Evolutionary conservation across 2,329 filamentous ascomycete genomes (phyloP).

Genomic region (Alternaria ethzedia): DNA sequence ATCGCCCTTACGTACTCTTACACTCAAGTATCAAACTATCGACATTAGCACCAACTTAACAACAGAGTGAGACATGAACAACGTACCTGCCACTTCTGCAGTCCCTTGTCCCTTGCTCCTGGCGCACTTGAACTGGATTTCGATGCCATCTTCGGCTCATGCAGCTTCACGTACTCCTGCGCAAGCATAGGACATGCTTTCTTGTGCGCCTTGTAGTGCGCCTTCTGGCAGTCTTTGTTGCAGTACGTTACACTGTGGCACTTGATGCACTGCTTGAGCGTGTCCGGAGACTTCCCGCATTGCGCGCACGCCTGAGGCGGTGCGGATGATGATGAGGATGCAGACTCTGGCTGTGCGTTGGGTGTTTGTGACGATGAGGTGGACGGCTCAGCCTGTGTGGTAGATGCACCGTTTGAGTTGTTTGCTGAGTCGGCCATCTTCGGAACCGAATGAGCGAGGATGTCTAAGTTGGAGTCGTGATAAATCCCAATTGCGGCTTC

Average conservation of each 20-base stretch:
- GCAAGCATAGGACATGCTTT: conserved; percentile 48
- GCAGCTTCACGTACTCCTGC: conserved; percentile 47
- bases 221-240: conserved; percentile 51
- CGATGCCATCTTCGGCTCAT: conserved; percentile 50
- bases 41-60: not conserved
- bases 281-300: conserved; percentile 25
- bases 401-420: not conserved
- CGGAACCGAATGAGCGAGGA: not conserved
- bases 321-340: conserved; percentile 19
- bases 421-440: not conserved
- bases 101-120: conserved; percentile 42
- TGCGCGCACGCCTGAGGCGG: conserved; percentile 27
- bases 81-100: conserved; percentile 51
- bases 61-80: not conserved
- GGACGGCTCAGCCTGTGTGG: not conserved
- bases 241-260: conserved; percentile 51
- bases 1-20: not conserved
- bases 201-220: conserved; percentile 49
- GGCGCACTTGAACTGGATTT: conserved; percentile 28
- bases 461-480: not conserved
- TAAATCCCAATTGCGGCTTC: not conserved
- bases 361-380: not conserved
- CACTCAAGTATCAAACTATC: conserved; percentile 11
- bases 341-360: not conserved
- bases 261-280: conserved; percentile 47